Conservation (phyloP, 352 stramenopile genomes). For the Phytophthora sp. region DNA sequence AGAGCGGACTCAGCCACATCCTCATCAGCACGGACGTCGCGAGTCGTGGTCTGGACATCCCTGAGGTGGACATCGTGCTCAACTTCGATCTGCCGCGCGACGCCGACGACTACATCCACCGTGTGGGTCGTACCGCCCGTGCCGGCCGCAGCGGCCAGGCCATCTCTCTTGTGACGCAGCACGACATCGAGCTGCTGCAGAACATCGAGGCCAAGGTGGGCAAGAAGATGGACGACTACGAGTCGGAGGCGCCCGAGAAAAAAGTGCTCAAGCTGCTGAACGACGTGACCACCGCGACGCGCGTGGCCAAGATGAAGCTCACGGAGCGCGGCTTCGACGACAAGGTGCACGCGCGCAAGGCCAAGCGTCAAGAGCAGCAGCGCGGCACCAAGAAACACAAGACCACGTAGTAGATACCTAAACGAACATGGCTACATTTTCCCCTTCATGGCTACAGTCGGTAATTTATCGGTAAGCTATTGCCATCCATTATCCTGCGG, state of each 20-base stretch:
- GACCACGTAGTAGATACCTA: too few relatives aligned
- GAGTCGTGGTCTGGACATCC: conserved; percentile 97
- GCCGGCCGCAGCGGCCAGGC: conserved; percentile 91
- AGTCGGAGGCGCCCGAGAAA: conserved; percentile 82
- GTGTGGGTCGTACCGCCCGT: conserved; percentile 95
- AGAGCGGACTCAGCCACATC: conserved; percentile 92
- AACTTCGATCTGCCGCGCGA: conserved; percentile 97
- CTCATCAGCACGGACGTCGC: conserved; percentile 98
- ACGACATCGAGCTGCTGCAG: conserved; percentile 94
- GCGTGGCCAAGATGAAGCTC: conserved; percentile 94
- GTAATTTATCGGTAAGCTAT: too few relatives aligned
- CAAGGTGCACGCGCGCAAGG: conserved; percentile 76
- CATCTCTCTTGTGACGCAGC: conserved; percentile 95
- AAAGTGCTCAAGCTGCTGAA: conserved; percentile 96
- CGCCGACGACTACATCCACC: conserved; percentile 98
- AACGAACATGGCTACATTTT: too few relatives aligned
- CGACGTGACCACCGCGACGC: conserved; percentile 93
- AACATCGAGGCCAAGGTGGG: conserved; percentile 93
- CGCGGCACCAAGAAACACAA: conserved; percentile 32
- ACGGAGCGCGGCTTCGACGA: conserved; percentile 90
- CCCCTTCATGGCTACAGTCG: too few relatives aligned
- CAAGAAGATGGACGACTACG: conserved; percentile 93
- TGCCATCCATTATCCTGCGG: conserved; percentile 7
- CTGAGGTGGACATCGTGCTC: conserved; percentile 95
- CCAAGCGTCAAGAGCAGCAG: conserved; percentile 69